Base-by-base conservation (phyloP, 2,329 filamentous ascomycete species). In the Cladosporium velox region DNA sequence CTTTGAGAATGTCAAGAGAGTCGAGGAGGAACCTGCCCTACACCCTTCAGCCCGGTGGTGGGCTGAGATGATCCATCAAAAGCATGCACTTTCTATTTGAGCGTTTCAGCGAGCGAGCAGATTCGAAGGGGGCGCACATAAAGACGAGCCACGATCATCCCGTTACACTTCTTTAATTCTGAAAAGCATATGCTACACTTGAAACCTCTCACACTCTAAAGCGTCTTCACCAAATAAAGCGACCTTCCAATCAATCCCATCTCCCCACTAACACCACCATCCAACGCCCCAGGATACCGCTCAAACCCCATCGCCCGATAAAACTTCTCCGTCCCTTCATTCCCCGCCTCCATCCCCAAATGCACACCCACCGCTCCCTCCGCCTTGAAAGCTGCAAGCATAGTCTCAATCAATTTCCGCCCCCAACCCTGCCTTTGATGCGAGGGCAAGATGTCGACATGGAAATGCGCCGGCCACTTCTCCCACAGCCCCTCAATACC, bases 391-490 rank as follows among this genome's bases (percentile, higher is more conserved):
- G 62, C 68, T 3, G 68, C 65, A 44, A 75, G 68, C 26, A 77
- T 71, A 0, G 49, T 66, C n/a, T 72, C 65, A n/a, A 79, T 70
- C 47, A 79, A 52, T 26, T 65, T 54, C 21, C 51, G 64, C 1
- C 78, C 78, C 68, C 70, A 77, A 0, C 78, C 77, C 35, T 70
- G 70, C 11, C 74, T 67, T 62, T 78, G 77, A 49, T 70, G 76
- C 47, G 73, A 71, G 0, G 75, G 73, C 57, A 79, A 59, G 11
- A 79, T 73, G 59, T 79, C 72, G 54, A 79, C 75, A 51, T 79
- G 78, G 24, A 80, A 69, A 70, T 80, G 78, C 6, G 76, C 77
- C 0, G 76, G 74, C 66, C 74, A 79, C 47, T 67, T 62, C 24
- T 68, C 60, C 35, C 77, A 65, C 28, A 74, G 58, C 4, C 70